phyloP scores from a whole-genome alignment of 2,329 filamentous ascomycete species.

The Cytospora leucostoma region DNA sequence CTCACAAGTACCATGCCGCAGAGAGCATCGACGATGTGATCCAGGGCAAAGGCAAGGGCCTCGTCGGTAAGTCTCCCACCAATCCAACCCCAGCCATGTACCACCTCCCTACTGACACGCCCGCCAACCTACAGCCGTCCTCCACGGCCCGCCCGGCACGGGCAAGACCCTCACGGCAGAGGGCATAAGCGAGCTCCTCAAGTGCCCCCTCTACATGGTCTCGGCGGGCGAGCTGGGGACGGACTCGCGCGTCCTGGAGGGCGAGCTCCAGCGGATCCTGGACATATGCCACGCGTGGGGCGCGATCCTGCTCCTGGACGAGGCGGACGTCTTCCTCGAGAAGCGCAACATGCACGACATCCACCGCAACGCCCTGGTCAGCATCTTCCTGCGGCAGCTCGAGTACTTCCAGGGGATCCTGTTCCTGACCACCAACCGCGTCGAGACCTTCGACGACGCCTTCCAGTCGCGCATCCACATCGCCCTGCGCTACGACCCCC shows the following conservation, averaged over 20 bases:
- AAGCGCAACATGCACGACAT: slow-evolving; percentile 81
- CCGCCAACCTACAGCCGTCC: slow-evolving; percentile 50
- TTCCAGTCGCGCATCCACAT: slow-evolving; percentile 89
- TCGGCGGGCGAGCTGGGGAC: slow-evolving; percentile 81
- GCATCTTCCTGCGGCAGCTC: slow-evolving; percentile 80
- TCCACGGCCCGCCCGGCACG: slow-evolving; percentile 84
- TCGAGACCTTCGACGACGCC: slow-evolving; percentile 86
- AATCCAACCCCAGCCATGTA: background rate
- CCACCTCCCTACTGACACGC: slow-evolving; percentile 26
- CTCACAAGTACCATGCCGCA: slow-evolving; percentile 78
- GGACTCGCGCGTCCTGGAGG: slow-evolving; percentile 71
- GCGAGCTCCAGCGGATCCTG: slow-evolving; percentile 78
- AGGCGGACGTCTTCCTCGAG: slow-evolving; percentile 83
- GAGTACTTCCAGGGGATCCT: slow-evolving; percentile 93
- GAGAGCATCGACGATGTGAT: slow-evolving; percentile 83
- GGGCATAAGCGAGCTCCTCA: slow-evolving; percentile 79
- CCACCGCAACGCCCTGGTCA: slow-evolving; percentile 81
- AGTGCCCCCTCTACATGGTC: slow-evolving; percentile 80
- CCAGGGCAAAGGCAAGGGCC: slow-evolving; percentile 81
- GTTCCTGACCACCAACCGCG: slow-evolving; percentile 86
- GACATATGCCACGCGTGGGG: slow-evolving; percentile 87
- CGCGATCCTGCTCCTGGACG: slow-evolving; percentile 80
- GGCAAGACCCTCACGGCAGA: slow-evolving; percentile 89
- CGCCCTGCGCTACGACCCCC: slow-evolving; percentile 75
- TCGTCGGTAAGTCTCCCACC: slow-evolving; percentile 58